phyloP scores from a whole-genome alignment of 805 yeast species.

The Yarrowia sp. region DNA sequence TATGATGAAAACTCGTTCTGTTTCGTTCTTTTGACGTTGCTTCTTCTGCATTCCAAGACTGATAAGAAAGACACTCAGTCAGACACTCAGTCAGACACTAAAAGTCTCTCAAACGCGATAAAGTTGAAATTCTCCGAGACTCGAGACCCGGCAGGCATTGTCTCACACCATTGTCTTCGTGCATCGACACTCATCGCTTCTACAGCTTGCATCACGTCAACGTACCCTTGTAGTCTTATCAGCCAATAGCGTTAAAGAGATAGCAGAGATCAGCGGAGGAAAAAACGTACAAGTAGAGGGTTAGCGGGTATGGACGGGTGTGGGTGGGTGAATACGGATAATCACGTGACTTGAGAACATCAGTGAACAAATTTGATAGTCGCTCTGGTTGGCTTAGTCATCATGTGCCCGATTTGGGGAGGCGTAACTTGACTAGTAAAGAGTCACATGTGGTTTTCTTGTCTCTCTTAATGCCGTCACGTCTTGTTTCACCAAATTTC shows the following conservation, averaged over 20 bases:
- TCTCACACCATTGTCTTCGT: neutral
- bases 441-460: too few relatives aligned
- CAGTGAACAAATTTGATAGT: too few relatives aligned
- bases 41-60: slow-evolving; percentile 6
- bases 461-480: too few relatives aligned
- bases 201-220: neutral
- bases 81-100: neutral
- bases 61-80: neutral
- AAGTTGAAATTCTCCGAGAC: neutral
- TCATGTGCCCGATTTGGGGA: too few relatives aligned
- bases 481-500: too few relatives aligned
- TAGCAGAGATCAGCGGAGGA: neutral
- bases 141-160: neutral
- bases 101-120: neutral
- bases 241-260: slow-evolving; percentile 2
- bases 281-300: too few relatives aligned
- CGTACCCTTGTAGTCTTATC: neutral
- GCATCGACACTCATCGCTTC: neutral
- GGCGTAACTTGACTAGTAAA: too few relatives aligned
- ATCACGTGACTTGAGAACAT: too few relatives aligned
- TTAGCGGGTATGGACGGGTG: too few relatives aligned
- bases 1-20: neutral
- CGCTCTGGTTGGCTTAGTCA: too few relatives aligned
- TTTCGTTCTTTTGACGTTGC: neutral
- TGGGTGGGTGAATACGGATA: too few relatives aligned